A percentile compares a stretch with the other conserved stretches of the same genome.
Evolutionary conservation across 2,329 filamentous ascomycete genomes (phyloP).

Genomic region (Xylaria digitata): DNA sequence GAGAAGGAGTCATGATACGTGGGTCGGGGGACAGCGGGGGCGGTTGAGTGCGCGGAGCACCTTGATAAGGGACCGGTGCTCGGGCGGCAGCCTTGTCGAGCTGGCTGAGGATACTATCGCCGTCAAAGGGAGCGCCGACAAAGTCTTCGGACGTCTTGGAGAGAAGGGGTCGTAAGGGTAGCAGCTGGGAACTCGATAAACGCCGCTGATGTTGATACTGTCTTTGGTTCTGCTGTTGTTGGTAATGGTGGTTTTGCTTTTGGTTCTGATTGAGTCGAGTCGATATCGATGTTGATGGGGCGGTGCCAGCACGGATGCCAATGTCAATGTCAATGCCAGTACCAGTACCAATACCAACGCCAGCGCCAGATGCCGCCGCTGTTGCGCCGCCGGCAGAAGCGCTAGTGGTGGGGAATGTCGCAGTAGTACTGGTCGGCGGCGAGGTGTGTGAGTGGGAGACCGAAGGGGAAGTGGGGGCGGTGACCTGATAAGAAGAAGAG

Average conservation of each 20-base stretch:
- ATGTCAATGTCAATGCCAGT: constrained; percentile 34
- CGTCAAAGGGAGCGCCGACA: constrained; percentile 74
- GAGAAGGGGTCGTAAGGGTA: constrained; percentile 55
- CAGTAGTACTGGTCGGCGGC: constrained; percentile 35
- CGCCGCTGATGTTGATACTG: constrained; percentile 44
- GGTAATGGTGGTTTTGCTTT: constrained; percentile 19
- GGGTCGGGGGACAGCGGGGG: constrained; percentile 60
- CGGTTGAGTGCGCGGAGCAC: constrained; percentile 50
- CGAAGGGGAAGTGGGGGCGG: constrained; percentile 36
- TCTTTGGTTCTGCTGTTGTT: constrained; percentile 22
- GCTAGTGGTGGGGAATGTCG: constrained; percentile 38
- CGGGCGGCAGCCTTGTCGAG: constrained; percentile 63
- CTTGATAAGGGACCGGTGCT: constrained; percentile 49
- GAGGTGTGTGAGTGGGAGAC: constrained; percentile 27
- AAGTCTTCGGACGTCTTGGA: constrained; percentile 67
- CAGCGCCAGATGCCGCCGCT: constrained; percentile 34
- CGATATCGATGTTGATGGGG: constrained; percentile 38
- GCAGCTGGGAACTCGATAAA: constrained; percentile 50
- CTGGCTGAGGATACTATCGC: constrained; percentile 69
- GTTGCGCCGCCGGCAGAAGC: constrained; percentile 39
- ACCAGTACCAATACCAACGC: constrained; percentile 32
- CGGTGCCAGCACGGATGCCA: constrained; percentile 20
- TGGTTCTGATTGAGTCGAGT: constrained; percentile 19
- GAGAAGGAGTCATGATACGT: constrained; percentile 64
- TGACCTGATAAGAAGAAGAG: constrained; percentile 46